Evolutionary conservation across 2,329 filamentous ascomycete genomes (phyloP), one percentile per base, ranked within the genome.

Genomic region (Ophiostoma sp.): DNA sequence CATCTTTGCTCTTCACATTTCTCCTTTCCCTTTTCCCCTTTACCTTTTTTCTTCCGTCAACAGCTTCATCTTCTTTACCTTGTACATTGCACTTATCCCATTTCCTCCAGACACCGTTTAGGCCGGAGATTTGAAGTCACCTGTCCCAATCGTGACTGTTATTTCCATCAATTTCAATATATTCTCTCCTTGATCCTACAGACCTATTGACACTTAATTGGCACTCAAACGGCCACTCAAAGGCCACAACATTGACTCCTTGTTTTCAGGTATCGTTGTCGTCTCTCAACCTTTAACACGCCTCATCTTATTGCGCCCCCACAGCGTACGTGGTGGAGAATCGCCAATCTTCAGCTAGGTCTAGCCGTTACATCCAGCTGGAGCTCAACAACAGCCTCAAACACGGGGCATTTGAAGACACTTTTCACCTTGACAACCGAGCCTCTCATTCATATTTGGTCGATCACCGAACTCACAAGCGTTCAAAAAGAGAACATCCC

Each of bases 271-370:
- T 13, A 57, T 27, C n/a, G 6, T 62, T 13, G 57, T 33, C 35
- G 52, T 13, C 15, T 54, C n/a, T 62, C 39, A 13, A 13, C 8
- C 27, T n/a, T 48, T 4, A 48, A 33, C 67, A 4, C 17, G 23
- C 23, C 5, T 41, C 35, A 54, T 57, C 23, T 57, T 27, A 27
- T 35, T 33, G 57, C 27, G 27, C 15, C 57, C 57, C 57, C 57
- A 62, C 57, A 33, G 57, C 23, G 52, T 57, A 13, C n/a, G 52
- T 27, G 52, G 35, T 60, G 11, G 23, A 62, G 31, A 31, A 11
- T 13, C 23, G 52, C n/a, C 57, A 62, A 33, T 62, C 57, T 17
- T 62, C 57, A 62, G 57, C 57, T 62, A 33, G 57, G 23, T 62
- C 57, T 62, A 62, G 27, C 6, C 27, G 27, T 23, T 31, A 48